A percentile compares a stretch with the other conserved stretches of the same genome.
phyloP scores from a whole-genome alignment of 176 grass and related monocot genomes.

The Ensete glaucum region DNA sequence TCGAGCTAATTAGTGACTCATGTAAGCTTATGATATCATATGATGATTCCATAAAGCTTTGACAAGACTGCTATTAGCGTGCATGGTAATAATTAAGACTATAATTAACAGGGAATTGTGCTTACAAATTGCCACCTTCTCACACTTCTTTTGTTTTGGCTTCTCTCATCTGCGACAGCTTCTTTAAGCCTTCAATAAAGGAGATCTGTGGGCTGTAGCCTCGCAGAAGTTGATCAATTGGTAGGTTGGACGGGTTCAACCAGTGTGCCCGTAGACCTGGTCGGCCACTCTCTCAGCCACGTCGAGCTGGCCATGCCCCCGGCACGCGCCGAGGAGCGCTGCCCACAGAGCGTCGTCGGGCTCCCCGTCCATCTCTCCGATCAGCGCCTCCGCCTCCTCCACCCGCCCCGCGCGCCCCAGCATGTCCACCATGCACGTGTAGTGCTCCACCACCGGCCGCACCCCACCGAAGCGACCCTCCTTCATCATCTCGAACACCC shows the following conservation, averaged over 20 bases:
- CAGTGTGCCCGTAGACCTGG: background rate
- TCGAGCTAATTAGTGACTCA: too few species aligned
- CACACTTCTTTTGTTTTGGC: too few species aligned
- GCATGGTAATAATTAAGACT: too few species aligned
- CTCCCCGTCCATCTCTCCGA: conserved; percentile 33
- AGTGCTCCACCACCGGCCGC: conserved; percentile 42
- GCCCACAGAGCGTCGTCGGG: conserved; percentile 43
- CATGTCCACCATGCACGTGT: conserved; percentile 72
- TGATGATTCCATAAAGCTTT: too few species aligned
- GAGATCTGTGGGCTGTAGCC: too few species aligned
- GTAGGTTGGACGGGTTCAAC: background rate
- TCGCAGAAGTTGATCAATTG: too few species aligned
- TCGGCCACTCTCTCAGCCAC: conserved; percentile 42
- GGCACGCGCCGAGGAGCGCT: conserved; percentile 28
- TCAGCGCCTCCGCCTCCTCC: conserved; percentile 49
- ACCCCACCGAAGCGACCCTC: background rate
- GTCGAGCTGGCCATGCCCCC: conserved; percentile 34
- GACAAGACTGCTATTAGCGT: too few species aligned
- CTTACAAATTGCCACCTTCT: too few species aligned
- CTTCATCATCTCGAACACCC: conserved; percentile 31
- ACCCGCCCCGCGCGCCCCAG: conserved; percentile 31
- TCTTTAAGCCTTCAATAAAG: too few species aligned
- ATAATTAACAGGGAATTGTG: too few species aligned
- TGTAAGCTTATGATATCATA: too few species aligned
- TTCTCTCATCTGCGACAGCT: too few species aligned